Conservation (phyloP, 306 rosid genomes). For the Cicer yamashitae region DNA sequence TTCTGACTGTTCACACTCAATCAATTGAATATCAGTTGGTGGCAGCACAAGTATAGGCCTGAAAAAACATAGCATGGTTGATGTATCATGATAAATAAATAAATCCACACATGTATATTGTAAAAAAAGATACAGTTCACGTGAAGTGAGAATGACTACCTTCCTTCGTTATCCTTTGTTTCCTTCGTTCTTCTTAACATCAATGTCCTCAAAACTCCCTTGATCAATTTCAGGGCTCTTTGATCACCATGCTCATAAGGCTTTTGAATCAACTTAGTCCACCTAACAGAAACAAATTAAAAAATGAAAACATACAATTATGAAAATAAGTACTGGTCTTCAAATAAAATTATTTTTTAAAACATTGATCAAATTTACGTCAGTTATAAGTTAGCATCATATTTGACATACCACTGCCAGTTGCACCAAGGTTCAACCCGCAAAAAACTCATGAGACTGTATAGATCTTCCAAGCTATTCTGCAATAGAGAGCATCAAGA, state of each 20-base stretch:
- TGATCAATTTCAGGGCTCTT: conserved; percentile 71
- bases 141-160: conserved; percentile 53
- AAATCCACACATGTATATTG: not conserved
- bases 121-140: conserved; percentile 1
- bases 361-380: not conserved
- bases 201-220: conserved; percentile 78
- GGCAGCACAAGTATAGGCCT: conserved; percentile 88
- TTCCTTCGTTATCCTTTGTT: conserved; percentile 75
- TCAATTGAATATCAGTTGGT: conserved; percentile 68
- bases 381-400: not conserved
- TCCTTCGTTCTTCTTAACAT: conserved; percentile 88
- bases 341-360: not conserved
- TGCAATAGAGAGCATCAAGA: conserved; percentile 51
- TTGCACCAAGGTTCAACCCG: conserved; percentile 94
- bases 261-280: conserved; percentile 79
- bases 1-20: conserved; percentile 80
- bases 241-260: conserved; percentile 77
- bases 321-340: not conserved
- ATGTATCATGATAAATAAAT: conserved; percentile 5
- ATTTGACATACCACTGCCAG: conserved; percentile 70
- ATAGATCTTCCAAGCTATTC: conserved; percentile 90
- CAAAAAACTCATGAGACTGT: conserved; percentile 80
- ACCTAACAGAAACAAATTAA: conserved; percentile 55
- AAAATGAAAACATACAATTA: not conserved
- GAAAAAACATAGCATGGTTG: conserved; percentile 39